phyloP scores from a whole-genome alignment of 495 filamentous ascomycete species.

The Ramalina intermedia region DNA sequence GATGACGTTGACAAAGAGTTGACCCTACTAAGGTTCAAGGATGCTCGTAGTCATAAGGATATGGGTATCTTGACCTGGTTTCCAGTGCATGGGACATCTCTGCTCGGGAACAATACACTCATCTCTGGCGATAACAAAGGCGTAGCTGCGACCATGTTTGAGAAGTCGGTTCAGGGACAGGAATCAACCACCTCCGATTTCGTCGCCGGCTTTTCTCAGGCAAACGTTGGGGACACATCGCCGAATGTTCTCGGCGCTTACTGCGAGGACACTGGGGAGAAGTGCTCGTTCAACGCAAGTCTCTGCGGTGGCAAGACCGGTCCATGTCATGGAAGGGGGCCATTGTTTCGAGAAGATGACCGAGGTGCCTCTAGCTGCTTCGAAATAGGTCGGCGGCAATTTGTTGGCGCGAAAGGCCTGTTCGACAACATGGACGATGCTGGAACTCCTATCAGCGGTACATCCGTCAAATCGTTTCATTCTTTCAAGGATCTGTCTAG shows the following conservation, averaged over 20 bases:
- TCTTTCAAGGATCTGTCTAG: slow-evolving; percentile 60
- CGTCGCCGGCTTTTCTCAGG: slow-evolving; percentile 87
- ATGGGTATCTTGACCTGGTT: slow-evolving; percentile 84
- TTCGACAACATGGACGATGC: slow-evolving; percentile 38
- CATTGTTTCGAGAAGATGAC: slow-evolving; percentile 57
- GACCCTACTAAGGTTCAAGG: slow-evolving; percentile 69
- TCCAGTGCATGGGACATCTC: slow-evolving; percentile 81
- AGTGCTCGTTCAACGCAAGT: slow-evolving; percentile 58
- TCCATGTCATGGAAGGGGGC: slow-evolving; percentile 73
- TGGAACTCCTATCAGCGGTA: slow-evolving; percentile 35
- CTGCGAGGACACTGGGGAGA: slow-evolving; percentile 57
- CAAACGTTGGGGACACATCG: slow-evolving; percentile 84
- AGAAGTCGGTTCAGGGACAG: slow-evolving; percentile 47
- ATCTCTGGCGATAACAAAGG: slow-evolving; percentile 94
- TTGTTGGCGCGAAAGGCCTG: slow-evolving; percentile 43
- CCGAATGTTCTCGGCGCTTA: slow-evolving; percentile 81
- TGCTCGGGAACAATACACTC: slow-evolving; percentile 86
- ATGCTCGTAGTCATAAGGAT: slow-evolving; percentile 50
- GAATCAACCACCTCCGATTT: slow-evolving; percentile 48
- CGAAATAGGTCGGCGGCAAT: slow-evolving; percentile 58
- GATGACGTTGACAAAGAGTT: slow-evolving; percentile 74
- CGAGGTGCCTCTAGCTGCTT: slow-evolving; percentile 59
- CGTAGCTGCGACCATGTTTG: slow-evolving; percentile 75
- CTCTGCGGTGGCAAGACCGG: slow-evolving; percentile 67
- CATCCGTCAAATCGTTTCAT: slow-evolving; percentile 57